Percentiles rank a stretch among this genome's conserved stretches.
Evolutionary conservation across 441 rosid species (phyloP).

Genomic region (Corymbia citriodora): DNA sequence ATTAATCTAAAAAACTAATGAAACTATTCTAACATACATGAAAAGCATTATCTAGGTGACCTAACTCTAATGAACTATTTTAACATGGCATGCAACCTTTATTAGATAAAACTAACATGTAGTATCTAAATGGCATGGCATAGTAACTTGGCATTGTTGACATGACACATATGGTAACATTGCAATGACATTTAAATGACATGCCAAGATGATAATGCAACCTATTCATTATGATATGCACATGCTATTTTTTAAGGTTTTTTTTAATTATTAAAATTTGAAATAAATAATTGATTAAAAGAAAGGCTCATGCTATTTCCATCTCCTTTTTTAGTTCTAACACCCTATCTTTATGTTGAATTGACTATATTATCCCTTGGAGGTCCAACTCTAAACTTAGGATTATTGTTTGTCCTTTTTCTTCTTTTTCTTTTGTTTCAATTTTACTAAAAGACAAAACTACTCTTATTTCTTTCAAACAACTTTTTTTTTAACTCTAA

Average conservation of each 20-base stretch:
- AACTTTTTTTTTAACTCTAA: too few relatives aligned
- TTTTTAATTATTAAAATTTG: too few relatives aligned
- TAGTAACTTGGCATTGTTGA: neutral
- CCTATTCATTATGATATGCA: neutral
- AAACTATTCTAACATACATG: neutral
- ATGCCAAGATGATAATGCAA: neutral
- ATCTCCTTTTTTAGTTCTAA: too few relatives aligned
- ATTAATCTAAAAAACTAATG: neutral
- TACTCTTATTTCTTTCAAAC: too few relatives aligned
- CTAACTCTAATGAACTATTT: neutral
- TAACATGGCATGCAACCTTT: neutral
- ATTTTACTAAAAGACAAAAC: too few relatives aligned
- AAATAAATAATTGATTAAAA: too few relatives aligned
- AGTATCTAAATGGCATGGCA: neutral
- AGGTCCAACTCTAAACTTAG: too few relatives aligned
- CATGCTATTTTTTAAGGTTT: neutral
- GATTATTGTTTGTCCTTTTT: too few relatives aligned
- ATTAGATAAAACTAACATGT: neutral
- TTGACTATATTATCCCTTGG: too few relatives aligned
- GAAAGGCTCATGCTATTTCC: neutral
- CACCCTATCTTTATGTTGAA: too few relatives aligned
- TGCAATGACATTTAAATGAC: neutral
- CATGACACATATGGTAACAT: neutral
- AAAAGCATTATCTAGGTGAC: neutral
- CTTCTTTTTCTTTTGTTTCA: too few relatives aligned